These are phyloP conservation scores for Agastache rugosa DNA, from an alignment of 257 asterid species.

Conservation along the genomic window DNA sequence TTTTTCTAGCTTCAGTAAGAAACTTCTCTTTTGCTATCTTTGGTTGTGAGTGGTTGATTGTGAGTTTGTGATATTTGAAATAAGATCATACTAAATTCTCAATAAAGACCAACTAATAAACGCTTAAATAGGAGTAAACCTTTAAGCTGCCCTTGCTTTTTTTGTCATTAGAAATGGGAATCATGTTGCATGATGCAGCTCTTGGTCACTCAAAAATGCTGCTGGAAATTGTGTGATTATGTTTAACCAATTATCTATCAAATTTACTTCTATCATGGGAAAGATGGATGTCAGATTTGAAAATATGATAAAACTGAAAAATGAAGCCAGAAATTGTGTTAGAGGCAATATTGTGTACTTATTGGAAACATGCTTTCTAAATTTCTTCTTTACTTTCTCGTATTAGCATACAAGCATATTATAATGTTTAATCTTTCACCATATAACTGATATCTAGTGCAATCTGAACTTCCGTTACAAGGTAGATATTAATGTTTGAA, in stretches of 20 bases:
- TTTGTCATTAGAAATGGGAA: background rate
- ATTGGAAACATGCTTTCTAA: background rate
- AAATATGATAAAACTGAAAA: background rate
- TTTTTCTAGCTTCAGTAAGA: too few relatives aligned
- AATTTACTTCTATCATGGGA: background rate
- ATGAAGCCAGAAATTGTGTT: background rate
- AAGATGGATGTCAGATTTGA: conserved; percentile 9
- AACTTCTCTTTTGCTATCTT: too few relatives aligned
- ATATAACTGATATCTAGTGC: too few relatives aligned
- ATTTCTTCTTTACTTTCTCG: background rate
- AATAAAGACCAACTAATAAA: background rate
- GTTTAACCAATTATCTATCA: background rate
- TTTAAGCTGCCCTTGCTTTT: conserved; percentile 16
- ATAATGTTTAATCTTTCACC: too few relatives aligned
- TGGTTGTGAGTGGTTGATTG: background rate
- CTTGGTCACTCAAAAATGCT: background rate
- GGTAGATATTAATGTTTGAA: too few relatives aligned
- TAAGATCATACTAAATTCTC: background rate
- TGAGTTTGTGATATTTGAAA: background rate
- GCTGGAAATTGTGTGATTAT: background rate
- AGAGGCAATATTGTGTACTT: background rate
- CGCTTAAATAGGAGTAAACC: background rate
- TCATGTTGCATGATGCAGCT: background rate
- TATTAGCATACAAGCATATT: conserved; percentile 17
- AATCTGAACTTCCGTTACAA: too few relatives aligned